phyloP scores from a whole-genome alignment of 176 grass and related monocot species.

The Triticum monococcum region DNA sequence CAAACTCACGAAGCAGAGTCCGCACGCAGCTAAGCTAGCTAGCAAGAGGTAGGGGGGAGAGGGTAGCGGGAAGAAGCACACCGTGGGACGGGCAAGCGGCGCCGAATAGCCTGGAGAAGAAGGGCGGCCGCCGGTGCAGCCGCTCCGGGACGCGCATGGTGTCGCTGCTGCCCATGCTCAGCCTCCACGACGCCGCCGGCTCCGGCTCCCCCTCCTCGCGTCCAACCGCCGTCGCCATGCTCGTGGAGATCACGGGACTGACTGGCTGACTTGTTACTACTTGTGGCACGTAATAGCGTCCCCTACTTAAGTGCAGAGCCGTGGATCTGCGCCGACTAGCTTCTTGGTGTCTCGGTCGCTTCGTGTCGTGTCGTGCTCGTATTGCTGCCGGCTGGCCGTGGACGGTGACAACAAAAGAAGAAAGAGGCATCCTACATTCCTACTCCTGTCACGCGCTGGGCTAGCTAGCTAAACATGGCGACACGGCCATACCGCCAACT shows the following conservation, averaged over 20 bases:
- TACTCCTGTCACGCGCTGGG: neutral
- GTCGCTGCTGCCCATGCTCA: conserved; percentile 37
- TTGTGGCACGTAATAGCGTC: neutral
- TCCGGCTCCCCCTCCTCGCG: neutral
- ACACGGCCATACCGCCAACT: neutral
- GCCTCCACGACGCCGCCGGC: conserved; percentile 8
- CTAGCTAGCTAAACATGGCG: neutral
- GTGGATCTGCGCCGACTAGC: neutral
- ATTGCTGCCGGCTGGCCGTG: neutral
- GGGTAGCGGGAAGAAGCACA: too few relatives aligned
- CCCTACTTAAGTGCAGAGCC: neutral
- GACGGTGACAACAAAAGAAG: neutral
- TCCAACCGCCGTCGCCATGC: neutral
- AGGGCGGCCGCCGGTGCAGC: conserved; percentile 33
- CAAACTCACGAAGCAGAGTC: too few relatives aligned
- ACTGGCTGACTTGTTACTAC: neutral
- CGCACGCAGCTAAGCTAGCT: too few relatives aligned
- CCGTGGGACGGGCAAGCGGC: neutral
- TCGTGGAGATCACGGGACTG: too few relatives aligned
- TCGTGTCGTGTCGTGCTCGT: neutral
- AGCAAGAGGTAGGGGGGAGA: too few relatives aligned
- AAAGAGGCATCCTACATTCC: neutral
- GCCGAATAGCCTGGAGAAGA: conserved; percentile 44
- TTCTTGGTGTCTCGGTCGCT: neutral
- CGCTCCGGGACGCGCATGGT: conserved; percentile 28